These are phyloP conservation scores for Lentinula sp. DNA, from an alignment of 768 basidiomycete species.

Conservation along the genomic window DNA sequence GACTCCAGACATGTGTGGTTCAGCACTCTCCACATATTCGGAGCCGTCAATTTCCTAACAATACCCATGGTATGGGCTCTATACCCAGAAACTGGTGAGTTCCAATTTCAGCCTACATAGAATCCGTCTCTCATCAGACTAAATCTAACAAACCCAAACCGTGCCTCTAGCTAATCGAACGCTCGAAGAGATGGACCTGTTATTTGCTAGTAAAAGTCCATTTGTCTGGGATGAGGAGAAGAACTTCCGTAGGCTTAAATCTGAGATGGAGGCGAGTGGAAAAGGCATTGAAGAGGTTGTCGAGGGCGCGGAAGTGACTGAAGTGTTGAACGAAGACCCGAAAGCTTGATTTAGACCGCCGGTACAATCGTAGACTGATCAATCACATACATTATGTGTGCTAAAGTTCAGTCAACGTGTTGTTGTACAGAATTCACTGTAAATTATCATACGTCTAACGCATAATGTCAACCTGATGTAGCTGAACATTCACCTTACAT, in stretches of 20 bases:
- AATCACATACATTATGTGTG: too few species aligned
- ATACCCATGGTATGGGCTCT: slow-evolving; percentile 40
- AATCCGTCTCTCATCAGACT: not conserved
- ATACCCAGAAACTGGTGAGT: slow-evolving; percentile 31
- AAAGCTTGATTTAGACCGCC: not conserved
- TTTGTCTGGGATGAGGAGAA: slow-evolving; percentile 39
- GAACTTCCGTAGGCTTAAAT: slow-evolving; percentile 31
- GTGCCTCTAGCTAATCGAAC: slow-evolving; percentile 27
- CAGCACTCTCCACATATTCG: slow-evolving; percentile 39
- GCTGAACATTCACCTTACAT: too few species aligned
- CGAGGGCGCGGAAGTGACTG: not conserved
- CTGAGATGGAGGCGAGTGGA: slow-evolving; percentile 18
- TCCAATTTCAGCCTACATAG: too few species aligned
- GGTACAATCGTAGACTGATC: too few species aligned
- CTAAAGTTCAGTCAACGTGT: too few species aligned
- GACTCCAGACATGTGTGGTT: not conserved
- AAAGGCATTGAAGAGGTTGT: slow-evolving; percentile 14
- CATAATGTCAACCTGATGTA: too few species aligned
- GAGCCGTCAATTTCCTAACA: slow-evolving; percentile 33
- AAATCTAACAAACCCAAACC: not conserved
- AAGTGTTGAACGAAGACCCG: not conserved
- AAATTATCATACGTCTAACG: too few species aligned
- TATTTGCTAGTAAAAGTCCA: slow-evolving; percentile 37
- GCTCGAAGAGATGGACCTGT: slow-evolving; percentile 37
- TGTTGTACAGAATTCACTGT: too few species aligned